Conservation (phyloP, 2,329 filamentous ascomycete genomes). For the Hansfordia pulvinata region DNA sequence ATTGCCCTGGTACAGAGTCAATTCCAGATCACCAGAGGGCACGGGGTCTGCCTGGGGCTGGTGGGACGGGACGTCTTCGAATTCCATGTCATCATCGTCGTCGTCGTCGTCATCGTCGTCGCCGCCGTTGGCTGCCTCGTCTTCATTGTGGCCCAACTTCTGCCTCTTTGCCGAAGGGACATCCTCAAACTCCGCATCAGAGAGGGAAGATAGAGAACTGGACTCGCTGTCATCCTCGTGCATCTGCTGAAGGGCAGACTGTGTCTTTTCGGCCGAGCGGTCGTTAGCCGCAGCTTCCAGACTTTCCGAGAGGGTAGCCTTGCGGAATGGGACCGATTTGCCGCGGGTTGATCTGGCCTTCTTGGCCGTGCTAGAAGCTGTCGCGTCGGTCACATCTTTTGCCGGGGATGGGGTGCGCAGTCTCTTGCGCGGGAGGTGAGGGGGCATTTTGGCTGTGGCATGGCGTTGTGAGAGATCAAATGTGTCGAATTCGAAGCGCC, state of each 20-base stretch:
- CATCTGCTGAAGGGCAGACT: constrained; percentile 27
- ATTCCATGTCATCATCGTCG: constrained; percentile 49
- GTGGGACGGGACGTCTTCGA: constrained; percentile 39
- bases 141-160: constrained; percentile 18
- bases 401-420: constrained; percentile 33
- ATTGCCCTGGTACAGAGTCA: constrained; percentile 51
- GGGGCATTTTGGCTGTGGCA: constrained; percentile 40
- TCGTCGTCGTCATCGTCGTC: constrained; percentile 32
- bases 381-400: constrained; percentile 13
- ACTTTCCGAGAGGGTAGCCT: constrained; percentile 46
- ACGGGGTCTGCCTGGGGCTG: constrained; percentile 27
- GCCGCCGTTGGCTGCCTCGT: constrained; percentile 11
- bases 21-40: constrained; percentile 54
- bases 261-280: constrained; percentile 26
- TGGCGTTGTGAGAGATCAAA: no score
- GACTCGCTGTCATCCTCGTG: constrained; percentile 26
- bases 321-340: constrained; percentile 24
- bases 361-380: constrained; percentile 13
- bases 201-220: constrained; percentile 37
- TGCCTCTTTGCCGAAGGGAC: constrained; percentile 24
- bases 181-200: constrained; percentile 44
- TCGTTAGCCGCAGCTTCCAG: constrained; percentile 36
- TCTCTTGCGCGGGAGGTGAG: constrained; percentile 54
- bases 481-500: no score
- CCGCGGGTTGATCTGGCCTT: constrained; percentile 11